Evolutionary conservation across 2,329 filamentous ascomycete genomes (phyloP).

Genomic region (Aotearoamyces nothofagi): DNA sequence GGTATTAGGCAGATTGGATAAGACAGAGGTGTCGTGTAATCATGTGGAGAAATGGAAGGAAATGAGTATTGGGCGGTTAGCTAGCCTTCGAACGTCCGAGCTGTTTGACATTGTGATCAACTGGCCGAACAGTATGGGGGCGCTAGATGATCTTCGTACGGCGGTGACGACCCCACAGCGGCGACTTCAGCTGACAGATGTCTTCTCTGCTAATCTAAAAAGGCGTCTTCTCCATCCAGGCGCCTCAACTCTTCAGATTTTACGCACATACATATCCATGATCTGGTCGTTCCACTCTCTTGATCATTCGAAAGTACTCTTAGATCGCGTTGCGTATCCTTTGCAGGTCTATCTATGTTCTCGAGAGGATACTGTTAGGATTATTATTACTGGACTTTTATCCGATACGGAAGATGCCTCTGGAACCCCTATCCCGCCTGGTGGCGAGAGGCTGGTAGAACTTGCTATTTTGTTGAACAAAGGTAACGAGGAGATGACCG

Average conservation of each 20-base stretch:
- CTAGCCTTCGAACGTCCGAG: constrained; percentile 51
- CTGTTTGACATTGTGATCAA: constrained; percentile 66
- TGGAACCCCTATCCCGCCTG: constrained; percentile 19
- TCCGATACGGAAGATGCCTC: constrained; percentile 36
- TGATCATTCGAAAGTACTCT: constrained; percentile 62
- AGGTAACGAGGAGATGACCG: constrained; percentile 28
- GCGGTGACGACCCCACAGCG: constrained; percentile 53
- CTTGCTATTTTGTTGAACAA: constrained; percentile 44
- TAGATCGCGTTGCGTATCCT: constrained; percentile 58
- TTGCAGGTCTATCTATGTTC: constrained; percentile 64
- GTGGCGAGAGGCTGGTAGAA: constrained; percentile 42
- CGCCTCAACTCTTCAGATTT: constrained; percentile 58
- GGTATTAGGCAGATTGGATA: constrained; percentile 30
- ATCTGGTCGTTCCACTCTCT: constrained; percentile 63
- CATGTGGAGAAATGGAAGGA: constrained; percentile 57
- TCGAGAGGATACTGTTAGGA: constrained; percentile 61
- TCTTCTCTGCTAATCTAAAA: constrained; percentile 51
- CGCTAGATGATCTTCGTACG: constrained; percentile 58
- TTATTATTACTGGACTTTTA: constrained; percentile 61
- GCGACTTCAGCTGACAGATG: constrained; percentile 53
- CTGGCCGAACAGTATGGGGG: constrained; percentile 59
- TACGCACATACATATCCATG: constrained; percentile 66
- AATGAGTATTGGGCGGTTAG: constrained; percentile 52
- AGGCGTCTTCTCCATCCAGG: constrained; percentile 59
- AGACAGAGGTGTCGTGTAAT: constrained; percentile 27